Evolutionary conservation across 257 asterid species (phyloP).

Genomic region (Buddleja alternifolia): DNA sequence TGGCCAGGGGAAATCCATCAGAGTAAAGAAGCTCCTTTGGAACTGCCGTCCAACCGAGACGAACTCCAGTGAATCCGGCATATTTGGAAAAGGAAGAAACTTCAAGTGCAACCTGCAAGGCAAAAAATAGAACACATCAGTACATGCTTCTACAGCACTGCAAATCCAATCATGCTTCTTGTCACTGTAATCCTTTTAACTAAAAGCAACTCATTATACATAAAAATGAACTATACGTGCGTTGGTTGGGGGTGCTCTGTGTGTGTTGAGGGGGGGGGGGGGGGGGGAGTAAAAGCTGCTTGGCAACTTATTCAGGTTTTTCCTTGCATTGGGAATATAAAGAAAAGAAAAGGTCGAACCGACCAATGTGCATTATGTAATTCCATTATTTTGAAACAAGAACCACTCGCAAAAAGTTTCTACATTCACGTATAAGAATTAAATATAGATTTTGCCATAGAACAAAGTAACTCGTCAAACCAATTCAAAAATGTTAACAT

Average conservation of each 20-base stretch:
- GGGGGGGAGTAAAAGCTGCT: no score
- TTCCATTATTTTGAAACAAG: background rate
- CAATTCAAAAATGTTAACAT: background rate
- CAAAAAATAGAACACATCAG: background rate
- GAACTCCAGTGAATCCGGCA: slow-evolving; percentile 98
- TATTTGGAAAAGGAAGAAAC: slow-evolving; percentile 95
- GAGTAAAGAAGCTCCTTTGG: slow-evolving; percentile 82
- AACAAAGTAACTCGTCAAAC: background rate
- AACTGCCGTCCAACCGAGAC: slow-evolving; percentile 96
- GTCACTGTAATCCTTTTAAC: no score
- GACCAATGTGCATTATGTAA: background rate
- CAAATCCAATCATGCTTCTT: background rate
- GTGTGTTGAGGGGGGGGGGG: no score
- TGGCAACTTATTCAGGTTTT: background rate
- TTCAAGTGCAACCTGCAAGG: slow-evolving; percentile 90
- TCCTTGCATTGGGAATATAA: background rate
- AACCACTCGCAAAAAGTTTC: background rate
- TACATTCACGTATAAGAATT: no score
- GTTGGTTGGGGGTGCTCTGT: no score
- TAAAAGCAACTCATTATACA: no score
- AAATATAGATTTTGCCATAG: no score
- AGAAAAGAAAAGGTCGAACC: background rate
- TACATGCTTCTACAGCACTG: background rate
- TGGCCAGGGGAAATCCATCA: slow-evolving; percentile 89
- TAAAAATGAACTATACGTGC: no score